Percentiles rank a stretch among this genome's conserved stretches.
Evolutionary conservation across 139 green algal genomes (phyloP).

Genomic region (Closterium sp.): DNA sequence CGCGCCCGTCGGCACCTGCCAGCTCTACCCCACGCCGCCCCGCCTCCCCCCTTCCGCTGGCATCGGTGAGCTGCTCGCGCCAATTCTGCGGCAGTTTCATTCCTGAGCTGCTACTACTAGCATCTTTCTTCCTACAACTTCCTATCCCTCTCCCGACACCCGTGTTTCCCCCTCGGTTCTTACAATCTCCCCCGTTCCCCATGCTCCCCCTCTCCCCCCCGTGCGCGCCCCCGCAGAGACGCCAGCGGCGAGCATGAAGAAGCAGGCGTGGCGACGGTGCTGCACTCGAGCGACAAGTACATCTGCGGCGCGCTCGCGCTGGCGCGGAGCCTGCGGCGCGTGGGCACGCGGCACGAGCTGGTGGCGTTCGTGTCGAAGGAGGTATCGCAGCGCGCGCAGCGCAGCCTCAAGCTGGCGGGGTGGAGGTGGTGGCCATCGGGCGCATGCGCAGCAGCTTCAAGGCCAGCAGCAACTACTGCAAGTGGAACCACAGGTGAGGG

Average conservation of each 20-base stretch:
- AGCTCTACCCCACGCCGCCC: neutral
- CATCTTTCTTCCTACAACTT: neutral
- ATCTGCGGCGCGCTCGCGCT: slow-evolving; percentile 10
- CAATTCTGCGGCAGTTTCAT: neutral
- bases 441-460: neutral
- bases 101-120: neutral
- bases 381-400: neutral
- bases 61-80: neutral
- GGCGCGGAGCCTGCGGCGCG: neutral
- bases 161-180: too few relatives aligned
- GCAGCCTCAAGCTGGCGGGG: neutral
- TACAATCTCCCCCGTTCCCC: neutral
- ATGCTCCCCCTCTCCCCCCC: neutral
- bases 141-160: neutral
- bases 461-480: neutral
- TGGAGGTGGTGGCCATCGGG: neutral
- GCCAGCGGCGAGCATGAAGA: neutral
- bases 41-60: neutral
- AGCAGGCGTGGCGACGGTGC: slow-evolving; percentile 8
- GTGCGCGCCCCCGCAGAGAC: neutral
- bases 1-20: neutral
- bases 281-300: slow-evolving; percentile 8
- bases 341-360: neutral
- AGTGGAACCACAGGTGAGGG: slow-evolving; percentile 23
- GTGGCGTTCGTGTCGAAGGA: neutral